phyloP scores from a whole-genome alignment of 805 yeast genomes.

The Cyberlindnera amylophila region DNA sequence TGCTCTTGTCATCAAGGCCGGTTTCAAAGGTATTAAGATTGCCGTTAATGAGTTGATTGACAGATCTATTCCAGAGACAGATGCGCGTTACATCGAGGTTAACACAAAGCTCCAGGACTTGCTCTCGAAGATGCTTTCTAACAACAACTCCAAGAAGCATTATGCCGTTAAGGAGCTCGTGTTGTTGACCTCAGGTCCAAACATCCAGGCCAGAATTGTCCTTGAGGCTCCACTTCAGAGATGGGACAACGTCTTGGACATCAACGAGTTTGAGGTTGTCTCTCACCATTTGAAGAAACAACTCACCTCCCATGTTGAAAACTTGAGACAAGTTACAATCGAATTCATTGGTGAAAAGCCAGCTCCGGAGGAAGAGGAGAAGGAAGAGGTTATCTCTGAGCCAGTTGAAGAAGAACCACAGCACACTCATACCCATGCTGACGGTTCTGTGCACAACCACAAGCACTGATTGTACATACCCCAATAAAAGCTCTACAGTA shows the following conservation, averaged over 20 bases:
- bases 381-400: constrained; percentile 11
- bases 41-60: constrained; percentile 80
- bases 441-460: constrained; percentile 27
- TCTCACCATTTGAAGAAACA: constrained; percentile 33
- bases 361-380: constrained; percentile 23
- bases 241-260: constrained; percentile 41
- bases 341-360: constrained; percentile 36
- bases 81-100: constrained; percentile 44
- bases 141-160: constrained; percentile 38
- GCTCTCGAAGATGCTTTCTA: constrained; percentile 34
- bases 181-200: constrained; percentile 57
- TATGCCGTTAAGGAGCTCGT: constrained; percentile 40
- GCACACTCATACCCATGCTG: constrained; percentile 25
- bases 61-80: constrained; percentile 51
- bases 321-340: constrained; percentile 40
- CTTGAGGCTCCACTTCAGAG: constrained; percentile 41
- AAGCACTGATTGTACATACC: constrained; percentile 18
- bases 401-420: constrained; percentile 11
- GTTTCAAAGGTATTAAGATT: constrained; percentile 64
- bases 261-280: constrained; percentile 40
- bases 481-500: no score
- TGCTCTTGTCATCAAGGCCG: constrained; percentile 76
- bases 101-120: constrained; percentile 36
- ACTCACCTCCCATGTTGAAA: constrained; percentile 37
- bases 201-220: constrained; percentile 35